Base-by-base conservation (phyloP, 139 green algal species). In the Tetradesmus obliquus region DNA sequence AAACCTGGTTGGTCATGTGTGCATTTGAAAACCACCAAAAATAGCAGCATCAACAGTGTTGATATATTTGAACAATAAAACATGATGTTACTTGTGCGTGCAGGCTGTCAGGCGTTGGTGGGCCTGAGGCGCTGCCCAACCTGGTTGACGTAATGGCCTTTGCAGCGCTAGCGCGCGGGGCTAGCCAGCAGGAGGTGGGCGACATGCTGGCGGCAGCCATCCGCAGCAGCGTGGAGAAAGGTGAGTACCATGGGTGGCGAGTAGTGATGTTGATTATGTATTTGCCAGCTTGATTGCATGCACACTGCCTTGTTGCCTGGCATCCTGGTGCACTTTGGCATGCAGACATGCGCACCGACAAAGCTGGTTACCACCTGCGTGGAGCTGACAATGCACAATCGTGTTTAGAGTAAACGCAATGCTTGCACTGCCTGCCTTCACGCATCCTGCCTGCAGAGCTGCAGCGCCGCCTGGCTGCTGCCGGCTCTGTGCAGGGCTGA, bases 141-240 rank as follows among this genome's bases (percentile, higher is more conserved):
- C 57, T 91, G 55, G 88, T 86, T 45, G 88, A 91, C 22, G 76
- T 91, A 6, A 45, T 91, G 55, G 24, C 57, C 20, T 91, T 91
- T 87, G 88, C 88, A 60, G 76, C 88, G 13, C 22, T 79, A 8
- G 66, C 55, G 22, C 57, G 76, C 20, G 88, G 88, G 1, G 24
- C 15, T 1, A 51, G 32, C 55, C 9, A 86, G n/a, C 55, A 86
- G 8, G 88, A 91, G 20, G 88, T 91, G 45, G 72, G 74, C 3
- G 87, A 74, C 22, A 45, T 91, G 87, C 3, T 91, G 74, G 55
- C 74, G 54, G 88, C 57, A 53, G 88, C 88, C 55, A 32, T 91
- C 6, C 88, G 57, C 79, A 91, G 87, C 87, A 91, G 87, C 45
- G 87, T 91, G 2, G 71, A 84, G 15, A 91, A 86, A 76, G 87